A percentile compares a stretch with the other conserved stretches of the same genome.
These are phyloP conservation scores for Chlamydomonas sp. DNA, from an alignment of 139 green algal species.

Conservation along the genomic window DNA sequence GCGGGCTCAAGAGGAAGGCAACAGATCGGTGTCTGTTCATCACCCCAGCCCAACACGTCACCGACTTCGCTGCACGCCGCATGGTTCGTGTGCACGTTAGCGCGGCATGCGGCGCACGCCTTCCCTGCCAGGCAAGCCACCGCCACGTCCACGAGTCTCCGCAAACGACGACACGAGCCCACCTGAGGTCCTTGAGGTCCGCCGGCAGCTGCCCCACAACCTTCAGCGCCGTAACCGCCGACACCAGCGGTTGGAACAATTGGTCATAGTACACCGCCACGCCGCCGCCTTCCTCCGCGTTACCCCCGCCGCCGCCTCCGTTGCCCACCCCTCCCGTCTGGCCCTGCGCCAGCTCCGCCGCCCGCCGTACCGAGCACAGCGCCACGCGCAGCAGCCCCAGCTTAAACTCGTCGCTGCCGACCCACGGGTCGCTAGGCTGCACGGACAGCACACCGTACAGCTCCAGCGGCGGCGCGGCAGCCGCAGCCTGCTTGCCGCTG, in stretches of 20 bases:
- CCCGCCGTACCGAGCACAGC: conserved; percentile 28
- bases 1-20: conserved; percentile 1
- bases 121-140: no score
- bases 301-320: background rate
- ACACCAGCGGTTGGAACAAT: conserved; percentile 29
- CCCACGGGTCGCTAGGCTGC: background rate
- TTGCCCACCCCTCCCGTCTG: background rate
- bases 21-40: background rate
- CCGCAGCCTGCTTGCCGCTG: background rate
- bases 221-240: conserved; percentile 9
- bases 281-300: background rate
- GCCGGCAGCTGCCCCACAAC: conserved; percentile 35
- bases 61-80: no score
- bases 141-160: no score
- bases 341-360: conserved; percentile 20
- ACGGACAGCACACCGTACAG: conserved; percentile 43
- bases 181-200: conserved; percentile 36
- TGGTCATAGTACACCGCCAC: conserved; percentile 19
- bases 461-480: conserved; percentile 21
- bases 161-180: conserved; percentile 17
- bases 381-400: conserved; percentile 57
- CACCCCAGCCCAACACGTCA: background rate
- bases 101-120: no score
- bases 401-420: conserved; percentile 37
- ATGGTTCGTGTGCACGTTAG: no score